These are phyloP conservation scores for Hypoxylon cercidicola DNA, from an alignment of 495 filamentous ascomycete species.

Conservation along the genomic window DNA sequence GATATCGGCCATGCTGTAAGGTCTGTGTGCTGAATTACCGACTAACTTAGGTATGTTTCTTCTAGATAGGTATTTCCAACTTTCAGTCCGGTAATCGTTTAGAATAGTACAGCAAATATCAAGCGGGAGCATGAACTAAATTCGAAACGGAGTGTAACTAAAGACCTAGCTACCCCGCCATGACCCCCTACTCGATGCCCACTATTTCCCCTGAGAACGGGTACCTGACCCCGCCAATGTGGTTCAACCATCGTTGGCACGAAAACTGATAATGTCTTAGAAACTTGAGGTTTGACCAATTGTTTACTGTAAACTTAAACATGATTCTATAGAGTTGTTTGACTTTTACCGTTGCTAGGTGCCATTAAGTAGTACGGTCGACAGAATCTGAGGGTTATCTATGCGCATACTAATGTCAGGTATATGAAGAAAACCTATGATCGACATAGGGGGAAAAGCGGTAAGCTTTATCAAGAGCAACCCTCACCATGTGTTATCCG, in stretches of 20 bases:
- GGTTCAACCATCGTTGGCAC: constrained; percentile 18
- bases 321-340: no score
- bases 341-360: no score
- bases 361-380: no score
- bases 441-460: background rate
- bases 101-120: no score
- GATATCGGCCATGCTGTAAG: constrained; percentile 44
- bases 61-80: background rate
- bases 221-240: constrained; percentile 22
- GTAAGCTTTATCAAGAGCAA: background rate
- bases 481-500: background rate
- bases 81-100: constrained; percentile 4
- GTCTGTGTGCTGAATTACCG: background rate
- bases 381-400: background rate
- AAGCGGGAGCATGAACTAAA: no score
- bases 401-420: background rate
- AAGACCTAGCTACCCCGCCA: constrained; percentile 37
- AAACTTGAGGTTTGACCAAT: no score
- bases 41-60: background rate
- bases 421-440: background rate
- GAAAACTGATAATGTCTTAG: constrained; percentile 1
- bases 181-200: constrained; percentile 23
- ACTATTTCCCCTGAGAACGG: constrained; percentile 39
- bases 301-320: no score
- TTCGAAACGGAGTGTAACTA: no score